Conservation (phyloP, 768 basidiomycete species). For the Rubroboletus satanas region DNA sequence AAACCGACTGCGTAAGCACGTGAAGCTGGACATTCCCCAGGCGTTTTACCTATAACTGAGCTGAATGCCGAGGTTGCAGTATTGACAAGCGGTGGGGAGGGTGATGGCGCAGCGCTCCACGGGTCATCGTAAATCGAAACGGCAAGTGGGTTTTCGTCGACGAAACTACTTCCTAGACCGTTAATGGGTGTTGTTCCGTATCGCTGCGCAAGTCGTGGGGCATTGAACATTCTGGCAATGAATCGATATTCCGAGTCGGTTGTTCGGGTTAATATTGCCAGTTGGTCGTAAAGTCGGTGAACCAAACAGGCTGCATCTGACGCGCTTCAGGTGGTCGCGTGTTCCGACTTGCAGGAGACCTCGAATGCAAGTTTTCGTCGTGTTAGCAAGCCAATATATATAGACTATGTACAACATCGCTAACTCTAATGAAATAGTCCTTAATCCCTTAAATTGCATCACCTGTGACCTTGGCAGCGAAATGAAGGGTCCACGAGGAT, state of each 20-base stretch:
- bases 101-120: conserved; percentile 74
- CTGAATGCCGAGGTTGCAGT: conserved; percentile 52
- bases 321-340: conserved; percentile 2
- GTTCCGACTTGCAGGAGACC: background rate
- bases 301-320: conserved; percentile 11
- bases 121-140: conserved; percentile 78
- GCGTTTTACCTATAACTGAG: conserved; percentile 59
- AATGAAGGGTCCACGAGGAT: conserved; percentile 92
- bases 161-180: conserved; percentile 68
- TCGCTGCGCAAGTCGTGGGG: conserved; percentile 69
- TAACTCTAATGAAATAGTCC: conserved; percentile 11
- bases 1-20: conserved; percentile 11
- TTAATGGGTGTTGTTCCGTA: conserved; percentile 55
- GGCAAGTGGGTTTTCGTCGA: conserved; percentile 72
- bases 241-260: conserved; percentile 2
- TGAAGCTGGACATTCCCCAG: background rate
- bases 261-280: conserved; percentile 6
- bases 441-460: conserved; percentile 30
- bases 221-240: conserved; percentile 70
- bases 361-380: background rate
- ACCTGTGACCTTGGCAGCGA: conserved; percentile 64
- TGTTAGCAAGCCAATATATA: conserved; percentile 19
- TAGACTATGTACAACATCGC: conserved; percentile 20
- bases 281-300: conserved; percentile 2
- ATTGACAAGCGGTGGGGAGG: conserved; percentile 59